Evolutionary conservation across 495 filamentous ascomycete species (phyloP).

Genomic region (Gamarada debralockiae): DNA sequence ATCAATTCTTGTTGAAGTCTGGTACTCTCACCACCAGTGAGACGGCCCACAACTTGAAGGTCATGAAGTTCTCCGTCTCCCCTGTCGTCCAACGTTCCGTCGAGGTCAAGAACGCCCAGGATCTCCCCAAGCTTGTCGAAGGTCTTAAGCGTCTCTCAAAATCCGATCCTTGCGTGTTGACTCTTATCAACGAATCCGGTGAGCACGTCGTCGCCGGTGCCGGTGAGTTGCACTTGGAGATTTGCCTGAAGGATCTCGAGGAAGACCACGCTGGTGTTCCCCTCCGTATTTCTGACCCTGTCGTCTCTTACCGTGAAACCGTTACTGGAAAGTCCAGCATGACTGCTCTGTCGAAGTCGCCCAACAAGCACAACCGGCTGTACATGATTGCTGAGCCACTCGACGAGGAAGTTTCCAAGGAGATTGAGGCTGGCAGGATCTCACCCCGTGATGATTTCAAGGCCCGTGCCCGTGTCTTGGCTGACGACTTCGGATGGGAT

Average conservation of each 20-base stretch:
- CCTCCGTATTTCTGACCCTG: constrained; percentile 92
- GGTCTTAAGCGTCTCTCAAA: constrained; percentile 99
- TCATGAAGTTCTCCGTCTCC: constrained; percentile 99
- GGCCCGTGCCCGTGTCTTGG: constrained; percentile 91
- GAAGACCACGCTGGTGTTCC: constrained; percentile 99
- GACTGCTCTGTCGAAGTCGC: constrained; percentile 97
- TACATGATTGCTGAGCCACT: constrained; percentile 91
- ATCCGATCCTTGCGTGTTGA: constrained; percentile 97
- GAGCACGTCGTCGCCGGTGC: constrained; percentile 99
- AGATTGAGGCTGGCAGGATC: constrained; percentile 92
- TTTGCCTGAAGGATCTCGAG: constrained; percentile 99
- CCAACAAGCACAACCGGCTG: constrained; percentile 99
- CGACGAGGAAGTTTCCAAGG: constrained; percentile 81
- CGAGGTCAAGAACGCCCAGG: constrained; percentile 99
- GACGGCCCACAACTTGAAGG: constrained; percentile 99
- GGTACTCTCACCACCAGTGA: constrained; percentile 97
- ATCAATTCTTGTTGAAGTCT: constrained; percentile 99
- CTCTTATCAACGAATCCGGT: constrained; percentile 81
- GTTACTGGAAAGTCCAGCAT: constrained; percentile 80
- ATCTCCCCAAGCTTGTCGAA: constrained; percentile 99
- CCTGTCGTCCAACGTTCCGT: constrained; percentile 98
- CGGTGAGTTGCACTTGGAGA: constrained; percentile 98
- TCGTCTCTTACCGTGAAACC: constrained; percentile 97
- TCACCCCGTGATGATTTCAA: constrained; percentile 98
- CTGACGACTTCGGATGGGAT: constrained; percentile 98